Evolutionary conservation across 495 filamentous ascomycete genomes (phyloP).

Genomic region (Elasticomyces elasticus): DNA sequence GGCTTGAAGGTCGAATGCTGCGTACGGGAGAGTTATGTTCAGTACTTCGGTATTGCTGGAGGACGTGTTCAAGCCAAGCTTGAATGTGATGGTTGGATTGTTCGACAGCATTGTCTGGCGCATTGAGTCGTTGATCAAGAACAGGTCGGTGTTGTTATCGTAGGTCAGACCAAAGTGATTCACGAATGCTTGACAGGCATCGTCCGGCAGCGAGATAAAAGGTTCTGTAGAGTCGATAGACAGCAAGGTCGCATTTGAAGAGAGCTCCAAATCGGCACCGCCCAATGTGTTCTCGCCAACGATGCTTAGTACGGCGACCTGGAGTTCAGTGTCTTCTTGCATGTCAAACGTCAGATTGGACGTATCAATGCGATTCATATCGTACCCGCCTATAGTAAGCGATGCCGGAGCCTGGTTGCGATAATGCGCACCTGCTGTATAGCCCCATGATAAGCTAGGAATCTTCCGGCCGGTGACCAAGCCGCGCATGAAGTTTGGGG

Average conservation of each 20-base stretch:
- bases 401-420: slow-evolving; percentile 34
- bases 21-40: slow-evolving; percentile 13
- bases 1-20: slow-evolving; percentile 16
- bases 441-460: slow-evolving; percentile 26
- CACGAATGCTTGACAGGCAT: slow-evolving; percentile 7
- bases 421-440: slow-evolving; percentile 31
- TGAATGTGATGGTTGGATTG: slow-evolving; percentile 14
- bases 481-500: slow-evolving; percentile 34
- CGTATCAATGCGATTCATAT: background rate
- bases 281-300: background rate
- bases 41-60: too few relatives aligned
- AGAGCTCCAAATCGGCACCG: background rate
- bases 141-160: slow-evolving; percentile 11
- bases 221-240: slow-evolving; percentile 31
- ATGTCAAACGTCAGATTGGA: slow-evolving; percentile 6
- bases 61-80: too few relatives aligned
- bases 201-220: slow-evolving; percentile 26
- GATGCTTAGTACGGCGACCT: slow-evolving; percentile 3
- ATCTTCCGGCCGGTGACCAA: slow-evolving; percentile 19
- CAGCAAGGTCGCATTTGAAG: slow-evolving; percentile 24
- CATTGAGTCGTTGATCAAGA: slow-evolving; percentile 12
- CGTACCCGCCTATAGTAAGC: slow-evolving; percentile 17
- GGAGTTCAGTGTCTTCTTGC: background rate
- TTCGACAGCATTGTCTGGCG: background rate
- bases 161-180: slow-evolving; percentile 11